Base-by-base conservation (phyloP, 768 basidiomycete species). In the Phylloporus sp. region DNA sequence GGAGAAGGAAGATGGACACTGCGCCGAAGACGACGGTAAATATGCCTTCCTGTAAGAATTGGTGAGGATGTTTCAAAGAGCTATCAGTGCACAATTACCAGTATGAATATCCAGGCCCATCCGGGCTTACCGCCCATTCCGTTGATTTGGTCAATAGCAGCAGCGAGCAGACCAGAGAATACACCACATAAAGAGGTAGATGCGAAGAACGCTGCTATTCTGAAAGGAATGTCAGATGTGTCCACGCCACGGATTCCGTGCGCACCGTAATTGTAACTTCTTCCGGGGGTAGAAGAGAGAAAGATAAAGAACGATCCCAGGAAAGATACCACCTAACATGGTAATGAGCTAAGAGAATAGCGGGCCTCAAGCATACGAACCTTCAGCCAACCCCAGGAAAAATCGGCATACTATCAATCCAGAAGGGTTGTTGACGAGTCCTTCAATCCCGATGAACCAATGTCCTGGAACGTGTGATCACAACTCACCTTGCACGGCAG, bases 91-190 rank as follows among this genome's bases (percentile, higher is more conserved):
- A 40, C 15, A 2, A 55, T 63, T 63, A 80, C 78, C 20, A 80
- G 34, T 39, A 81, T 78, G 53, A 81, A 80, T 59, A 82, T 75
- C 82, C 80, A 84, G 31, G 77, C 71, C 85, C 84, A 86, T 1
- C 81, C 85, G 5, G 77, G 71, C 47, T 67, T 73, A 6, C 80
- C 78, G 2, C 68, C 66, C 10, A 72, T 65, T 10, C 79, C 79
- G 45, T 80, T 64, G 72, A 88, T 80, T 12, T 79, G 65, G 23
- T 72, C 59, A 45, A 88, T 83, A 1, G 73, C 81, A 28, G 80
- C 70, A 2, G 84, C 84, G 2, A 88, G 71, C 9, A 87, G 67
- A 31, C 86, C 85, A 7, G 82, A 84, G 56, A 85, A 83, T 0
- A 80, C 78, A 1, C 81, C 80, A 0, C 82, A 76, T 8, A 81